phyloP scores from a whole-genome alignment of 2,329 filamentous ascomycete species.

The Diaporthe sp. region DNA sequence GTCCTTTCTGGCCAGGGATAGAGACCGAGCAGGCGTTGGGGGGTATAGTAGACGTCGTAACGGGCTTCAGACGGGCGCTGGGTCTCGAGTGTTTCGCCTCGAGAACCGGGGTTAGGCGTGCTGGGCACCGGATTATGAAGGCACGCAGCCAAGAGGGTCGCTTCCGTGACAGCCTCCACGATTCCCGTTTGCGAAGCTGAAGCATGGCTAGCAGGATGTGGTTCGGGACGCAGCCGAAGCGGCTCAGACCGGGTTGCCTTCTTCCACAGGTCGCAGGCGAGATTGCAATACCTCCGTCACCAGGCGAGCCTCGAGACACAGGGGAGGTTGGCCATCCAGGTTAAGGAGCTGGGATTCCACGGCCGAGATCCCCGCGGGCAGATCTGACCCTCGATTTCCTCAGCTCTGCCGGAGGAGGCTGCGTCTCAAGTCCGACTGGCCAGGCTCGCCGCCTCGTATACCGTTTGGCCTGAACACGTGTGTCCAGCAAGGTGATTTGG shows the following conservation, averaged over 20 bases:
- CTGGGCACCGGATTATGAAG: constrained; percentile 12
- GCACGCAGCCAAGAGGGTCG: constrained; percentile 18
- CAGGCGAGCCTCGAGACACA: background rate
- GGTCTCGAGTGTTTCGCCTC: constrained; percentile 20
- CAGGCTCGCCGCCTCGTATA: background rate
- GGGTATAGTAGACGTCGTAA: constrained; percentile 7
- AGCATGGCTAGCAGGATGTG: background rate
- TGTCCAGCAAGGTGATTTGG: background rate
- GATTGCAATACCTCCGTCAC: background rate
- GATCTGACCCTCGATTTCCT: background rate
- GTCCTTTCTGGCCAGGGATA: background rate
- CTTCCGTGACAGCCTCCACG: constrained; percentile 7
- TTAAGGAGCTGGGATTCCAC: background rate
- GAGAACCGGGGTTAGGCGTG: background rate
- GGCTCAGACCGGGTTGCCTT: background rate
- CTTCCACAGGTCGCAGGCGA: constrained; percentile 4
- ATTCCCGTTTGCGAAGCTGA: background rate
- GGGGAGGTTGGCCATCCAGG: background rate
- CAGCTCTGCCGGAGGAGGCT: background rate
- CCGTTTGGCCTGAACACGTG: background rate
- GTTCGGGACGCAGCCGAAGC: constrained; percentile 10
- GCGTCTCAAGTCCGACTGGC: background rate
- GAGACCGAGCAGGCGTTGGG: background rate
- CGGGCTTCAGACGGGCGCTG: constrained; percentile 5
- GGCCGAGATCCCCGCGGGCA: constrained; percentile 19